Percentiles rank a stretch among this genome's conserved stretches.
These are phyloP conservation scores for Lactarius vividus DNA, from an alignment of 768 basidiomycete genomes.

Conservation along the genomic window DNA sequence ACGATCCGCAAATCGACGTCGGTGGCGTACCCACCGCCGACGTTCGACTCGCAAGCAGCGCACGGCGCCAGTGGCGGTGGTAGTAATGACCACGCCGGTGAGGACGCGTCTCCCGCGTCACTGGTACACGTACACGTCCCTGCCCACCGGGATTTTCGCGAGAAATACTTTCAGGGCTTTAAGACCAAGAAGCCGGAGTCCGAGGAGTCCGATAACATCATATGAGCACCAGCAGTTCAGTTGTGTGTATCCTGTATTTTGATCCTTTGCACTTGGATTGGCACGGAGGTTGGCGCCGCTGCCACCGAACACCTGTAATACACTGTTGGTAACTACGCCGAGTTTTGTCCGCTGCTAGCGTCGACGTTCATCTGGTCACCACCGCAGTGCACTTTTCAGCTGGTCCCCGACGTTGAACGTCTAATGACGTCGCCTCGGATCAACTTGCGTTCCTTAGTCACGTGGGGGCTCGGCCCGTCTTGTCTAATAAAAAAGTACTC, in stretches of 20 bases:
- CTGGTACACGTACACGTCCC: slow-evolving; percentile 53
- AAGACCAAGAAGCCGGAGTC: slow-evolving; percentile 51
- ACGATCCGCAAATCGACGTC: slow-evolving; percentile 75
- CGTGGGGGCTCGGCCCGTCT: too few species aligned
- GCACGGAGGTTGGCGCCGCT: background rate
- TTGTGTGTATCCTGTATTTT: background rate
- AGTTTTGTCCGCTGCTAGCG: background rate
- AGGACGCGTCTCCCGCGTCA: background rate
- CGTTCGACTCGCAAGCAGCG: slow-evolving; percentile 41
- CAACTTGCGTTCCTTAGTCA: too few species aligned
- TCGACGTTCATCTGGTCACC: too few species aligned
- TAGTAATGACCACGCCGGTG: background rate
- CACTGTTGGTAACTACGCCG: background rate
- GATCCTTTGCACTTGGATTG: background rate
- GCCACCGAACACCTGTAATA: background rate
- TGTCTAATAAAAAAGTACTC: background rate
- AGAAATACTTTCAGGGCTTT: slow-evolving; percentile 86
- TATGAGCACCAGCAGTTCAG: too few species aligned
- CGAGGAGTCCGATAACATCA: background rate
- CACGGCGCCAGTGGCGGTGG: background rate
- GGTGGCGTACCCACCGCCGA: slow-evolving; percentile 48
- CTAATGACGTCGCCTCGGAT: too few species aligned
- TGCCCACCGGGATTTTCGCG: slow-evolving; percentile 86
- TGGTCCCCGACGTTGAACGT: too few species aligned
- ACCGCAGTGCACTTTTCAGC: too few species aligned